phyloP scores from a whole-genome alignment of 257 asterid species.

The Anisodus tanguticus region DNA sequence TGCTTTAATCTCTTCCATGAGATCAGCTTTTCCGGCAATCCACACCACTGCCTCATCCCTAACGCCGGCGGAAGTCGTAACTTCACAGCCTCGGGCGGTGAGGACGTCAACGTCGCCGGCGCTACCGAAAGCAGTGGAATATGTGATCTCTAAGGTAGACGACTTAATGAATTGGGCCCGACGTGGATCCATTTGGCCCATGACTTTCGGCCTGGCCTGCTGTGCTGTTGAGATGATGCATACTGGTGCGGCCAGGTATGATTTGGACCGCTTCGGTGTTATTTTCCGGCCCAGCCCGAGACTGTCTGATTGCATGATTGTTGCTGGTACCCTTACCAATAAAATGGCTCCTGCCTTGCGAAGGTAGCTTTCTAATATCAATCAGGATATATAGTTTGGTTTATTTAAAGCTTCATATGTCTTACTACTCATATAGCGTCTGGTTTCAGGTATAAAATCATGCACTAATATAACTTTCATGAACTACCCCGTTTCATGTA shows the following conservation, averaged over 20 bases:
- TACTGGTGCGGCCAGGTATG: conserved; percentile 96
- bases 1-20: background rate
- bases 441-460: too few species aligned
- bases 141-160: conserved; percentile 89
- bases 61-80: background rate
- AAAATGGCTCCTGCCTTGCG: conserved; percentile 99
- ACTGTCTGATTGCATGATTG: conserved; percentile 94
- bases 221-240: conserved; percentile 99
- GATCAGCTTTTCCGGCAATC: background rate
- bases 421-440: too few species aligned
- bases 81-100: conserved; percentile 55
- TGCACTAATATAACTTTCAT: too few species aligned
- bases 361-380: conserved; percentile 46
- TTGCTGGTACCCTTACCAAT: conserved; percentile 86
- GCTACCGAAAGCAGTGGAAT: conserved; percentile 78
- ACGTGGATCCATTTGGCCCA: conserved; percentile 94
- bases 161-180: conserved; percentile 98
- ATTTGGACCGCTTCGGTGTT: conserved; percentile 89
- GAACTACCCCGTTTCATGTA: too few species aligned
- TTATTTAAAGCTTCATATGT: background rate
- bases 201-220: conserved; percentile 95
- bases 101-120: conserved; percentile 67
- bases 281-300: conserved; percentile 97
- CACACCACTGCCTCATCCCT: background rate
- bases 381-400: too few species aligned